Percentiles rank a stretch among this genome's conserved stretches.
phyloP scores from a whole-genome alignment of 306 rosid genomes.

The Rosa persica region DNA sequence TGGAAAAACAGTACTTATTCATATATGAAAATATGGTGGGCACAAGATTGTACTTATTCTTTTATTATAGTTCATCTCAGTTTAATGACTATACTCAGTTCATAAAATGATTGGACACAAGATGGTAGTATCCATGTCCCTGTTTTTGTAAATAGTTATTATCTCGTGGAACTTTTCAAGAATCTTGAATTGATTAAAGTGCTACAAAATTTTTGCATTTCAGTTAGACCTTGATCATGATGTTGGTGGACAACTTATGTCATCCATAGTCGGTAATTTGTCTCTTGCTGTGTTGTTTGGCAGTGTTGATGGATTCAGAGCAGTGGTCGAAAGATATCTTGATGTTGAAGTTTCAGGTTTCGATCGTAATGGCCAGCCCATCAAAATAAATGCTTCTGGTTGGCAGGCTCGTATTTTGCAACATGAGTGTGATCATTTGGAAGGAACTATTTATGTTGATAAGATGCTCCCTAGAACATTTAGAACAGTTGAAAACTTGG shows the following conservation, averaged over 20 bases:
- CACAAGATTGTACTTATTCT: too few relatives aligned
- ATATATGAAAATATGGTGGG: background rate
- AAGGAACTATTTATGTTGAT: constrained; percentile 83
- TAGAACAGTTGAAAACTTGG: constrained; percentile 66
- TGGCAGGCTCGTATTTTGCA: constrained; percentile 97
- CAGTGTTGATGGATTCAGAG: constrained; percentile 88
- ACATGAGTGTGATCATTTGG: constrained; percentile 92
- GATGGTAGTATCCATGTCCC: background rate
- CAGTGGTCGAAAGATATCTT: constrained; percentile 73
- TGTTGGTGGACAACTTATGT: background rate
- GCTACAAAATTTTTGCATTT: background rate
- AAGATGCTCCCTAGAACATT: constrained; percentile 83
- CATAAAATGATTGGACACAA: background rate
- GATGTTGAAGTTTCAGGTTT: constrained; percentile 83
- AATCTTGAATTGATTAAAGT: background rate
- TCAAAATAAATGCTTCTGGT: constrained; percentile 67
- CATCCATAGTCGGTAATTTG: background rate
- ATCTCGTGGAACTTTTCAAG: background rate
- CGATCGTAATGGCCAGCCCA: constrained; percentile 68
- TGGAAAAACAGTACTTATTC: background rate
- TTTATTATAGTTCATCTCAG: background rate
- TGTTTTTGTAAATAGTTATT: background rate
- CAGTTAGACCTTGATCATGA: background rate
- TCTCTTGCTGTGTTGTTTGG: constrained; percentile 25
- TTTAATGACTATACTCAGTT: background rate